Evolutionary conservation across 169 alveolate genomes (phyloP).

Genomic region (Eimeria acervulina): DNA sequence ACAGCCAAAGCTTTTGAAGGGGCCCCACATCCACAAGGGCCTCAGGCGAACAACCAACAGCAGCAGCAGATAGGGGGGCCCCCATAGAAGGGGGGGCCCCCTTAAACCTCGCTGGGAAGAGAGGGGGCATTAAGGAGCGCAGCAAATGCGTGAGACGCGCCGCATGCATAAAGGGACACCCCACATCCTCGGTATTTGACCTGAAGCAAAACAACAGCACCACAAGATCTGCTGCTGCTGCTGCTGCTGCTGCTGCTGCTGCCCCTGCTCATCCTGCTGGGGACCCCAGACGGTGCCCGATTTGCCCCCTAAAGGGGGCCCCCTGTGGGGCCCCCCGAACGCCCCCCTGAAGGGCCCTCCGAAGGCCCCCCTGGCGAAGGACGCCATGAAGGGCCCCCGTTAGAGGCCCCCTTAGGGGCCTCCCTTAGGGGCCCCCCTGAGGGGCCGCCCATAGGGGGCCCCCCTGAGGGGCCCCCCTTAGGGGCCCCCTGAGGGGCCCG

Average conservation of each 20-base stretch:
- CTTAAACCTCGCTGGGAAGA: slow-evolving; percentile 35
- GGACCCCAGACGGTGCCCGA: too few species aligned
- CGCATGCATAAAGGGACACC: slow-evolving; percentile 61
- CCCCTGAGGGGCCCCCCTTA: not conserved
- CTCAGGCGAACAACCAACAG: not conserved
- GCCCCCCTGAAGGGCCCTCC: too few species aligned
- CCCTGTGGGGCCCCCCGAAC: slow-evolving; percentile 1
- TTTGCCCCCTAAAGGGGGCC: too few species aligned
- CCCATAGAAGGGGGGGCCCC: not conserved
- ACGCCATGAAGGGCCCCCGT: too few species aligned
- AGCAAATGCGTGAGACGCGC: slow-evolving; percentile 42
- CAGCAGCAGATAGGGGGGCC: not conserved
- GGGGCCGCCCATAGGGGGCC: too few species aligned
- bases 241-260: slow-evolving; percentile 19
- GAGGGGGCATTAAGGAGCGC: slow-evolving; percentile 73
- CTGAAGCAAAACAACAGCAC: not conserved
- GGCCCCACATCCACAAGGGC: not conserved
- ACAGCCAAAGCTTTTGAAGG: slow-evolving; percentile 38
- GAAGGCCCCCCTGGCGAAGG: too few species aligned
- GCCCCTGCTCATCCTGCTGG: not conserved
- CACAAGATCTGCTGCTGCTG: slow-evolving; percentile 14
- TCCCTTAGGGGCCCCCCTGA: not conserved
- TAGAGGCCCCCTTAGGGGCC: too few species aligned
- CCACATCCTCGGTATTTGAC: not conserved
- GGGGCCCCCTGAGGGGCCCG: too few species aligned